Conservation (phyloP, 2,329 filamentous ascomycete genomes). For the Pseudocercospora fijiensis region DNA sequence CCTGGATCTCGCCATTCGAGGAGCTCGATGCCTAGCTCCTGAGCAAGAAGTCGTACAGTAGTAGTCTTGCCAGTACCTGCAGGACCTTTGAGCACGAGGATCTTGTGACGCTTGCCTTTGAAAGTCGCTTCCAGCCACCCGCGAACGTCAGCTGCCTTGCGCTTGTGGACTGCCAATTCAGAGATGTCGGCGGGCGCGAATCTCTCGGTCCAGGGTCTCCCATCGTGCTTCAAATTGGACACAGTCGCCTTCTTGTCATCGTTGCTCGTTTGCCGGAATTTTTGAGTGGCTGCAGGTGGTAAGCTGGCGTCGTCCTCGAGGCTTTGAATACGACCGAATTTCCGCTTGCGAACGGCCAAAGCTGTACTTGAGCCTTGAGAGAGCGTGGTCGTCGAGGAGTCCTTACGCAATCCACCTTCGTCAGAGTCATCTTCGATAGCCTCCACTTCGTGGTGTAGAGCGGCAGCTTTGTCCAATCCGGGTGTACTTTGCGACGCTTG, state of each 20-base stretch:
- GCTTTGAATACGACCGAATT: slow-evolving; percentile 26
- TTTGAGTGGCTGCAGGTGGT: slow-evolving; percentile 40
- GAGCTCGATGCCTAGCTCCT: slow-evolving; percentile 72
- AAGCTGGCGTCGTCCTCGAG: slow-evolving; percentile 20
- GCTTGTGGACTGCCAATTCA: slow-evolving; percentile 92
- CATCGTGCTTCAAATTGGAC: slow-evolving; percentile 49
- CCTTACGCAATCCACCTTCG: slow-evolving; percentile 25
- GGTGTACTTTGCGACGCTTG: slow-evolving; percentile 39
- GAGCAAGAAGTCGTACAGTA: slow-evolving; percentile 74
- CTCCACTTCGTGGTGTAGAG: slow-evolving; percentile 29
- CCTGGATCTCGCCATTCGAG: slow-evolving; percentile 81
- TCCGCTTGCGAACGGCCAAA: slow-evolving; percentile 39
- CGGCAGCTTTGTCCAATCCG: slow-evolving; percentile 44
- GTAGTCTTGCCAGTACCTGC: slow-evolving; percentile 93
- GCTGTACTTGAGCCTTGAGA: slow-evolving; percentile 38
- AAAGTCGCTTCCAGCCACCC: slow-evolving; percentile 78
- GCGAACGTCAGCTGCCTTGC: slow-evolving; percentile 82
- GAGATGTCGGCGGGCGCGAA: slow-evolving; percentile 73
- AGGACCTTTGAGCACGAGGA: slow-evolving; percentile 74
- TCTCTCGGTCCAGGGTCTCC: slow-evolving; percentile 81
- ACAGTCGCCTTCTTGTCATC: slow-evolving; percentile 38
- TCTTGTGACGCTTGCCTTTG: slow-evolving; percentile 47
- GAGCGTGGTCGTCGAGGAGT: slow-evolving; percentile 21
- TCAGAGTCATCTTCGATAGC: slow-evolving; percentile 37
- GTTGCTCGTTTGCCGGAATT: slow-evolving; percentile 45